phyloP scores from a whole-genome alignment of 2,329 filamentous ascomycete species.

The Sporothrix mexicana region DNA sequence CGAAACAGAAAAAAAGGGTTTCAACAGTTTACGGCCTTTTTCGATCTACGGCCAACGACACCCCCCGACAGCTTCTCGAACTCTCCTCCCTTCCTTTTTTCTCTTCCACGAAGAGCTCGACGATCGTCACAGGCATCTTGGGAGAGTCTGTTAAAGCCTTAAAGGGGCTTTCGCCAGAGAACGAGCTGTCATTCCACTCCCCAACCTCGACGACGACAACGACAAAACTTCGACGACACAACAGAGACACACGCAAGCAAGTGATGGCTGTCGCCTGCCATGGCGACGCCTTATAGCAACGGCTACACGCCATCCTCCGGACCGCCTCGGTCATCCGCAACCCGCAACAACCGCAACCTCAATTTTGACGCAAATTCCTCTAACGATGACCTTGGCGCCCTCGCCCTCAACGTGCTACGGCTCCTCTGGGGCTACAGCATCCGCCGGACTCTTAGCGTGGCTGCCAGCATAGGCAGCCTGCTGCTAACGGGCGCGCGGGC shows the following conservation, averaged over 20 bases:
- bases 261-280: constrained; percentile 43
- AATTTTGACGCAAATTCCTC: constrained; percentile 34
- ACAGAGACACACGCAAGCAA: constrained; percentile 13
- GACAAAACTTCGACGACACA: neutral
- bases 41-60: neutral
- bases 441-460: constrained; percentile 5
- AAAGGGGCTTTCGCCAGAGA: neutral
- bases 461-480: constrained; percentile 19
- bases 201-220: neutral
- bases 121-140: neutral
- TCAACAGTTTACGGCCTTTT: neutral
- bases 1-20: constrained; percentile 11
- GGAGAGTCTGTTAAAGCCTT: too few relatives aligned
- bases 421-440: constrained; percentile 43
- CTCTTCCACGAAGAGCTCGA: neutral
- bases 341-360: neutral
- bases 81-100: neutral
- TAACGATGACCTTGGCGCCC: constrained; percentile 46
- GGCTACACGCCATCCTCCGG: constrained; percentile 35
- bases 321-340: neutral
- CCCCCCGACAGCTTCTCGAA: neutral
- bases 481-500: constrained; percentile 30
- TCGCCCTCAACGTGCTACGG: constrained; percentile 42
- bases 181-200: neutral
- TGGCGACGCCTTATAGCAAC: constrained; percentile 50